Evolutionary conservation across 2,329 filamentous ascomycete genomes (phyloP), one percentile per base, ranked within the genome.

Genomic region (Orbilia quercus): DNA sequence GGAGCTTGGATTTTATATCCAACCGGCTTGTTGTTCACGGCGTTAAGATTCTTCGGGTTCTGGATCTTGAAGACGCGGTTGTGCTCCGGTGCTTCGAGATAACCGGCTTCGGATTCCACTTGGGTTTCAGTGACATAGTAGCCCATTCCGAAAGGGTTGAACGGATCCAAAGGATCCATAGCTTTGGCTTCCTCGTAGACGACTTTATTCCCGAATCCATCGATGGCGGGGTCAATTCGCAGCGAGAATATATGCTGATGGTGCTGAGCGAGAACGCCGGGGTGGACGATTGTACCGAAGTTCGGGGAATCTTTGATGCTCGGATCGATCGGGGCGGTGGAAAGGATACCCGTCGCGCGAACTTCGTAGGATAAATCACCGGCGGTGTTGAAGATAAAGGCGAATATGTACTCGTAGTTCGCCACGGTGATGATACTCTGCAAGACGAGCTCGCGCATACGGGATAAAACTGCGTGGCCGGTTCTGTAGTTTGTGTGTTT

Each of bases 181-280:
- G 88, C 80, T 58, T 87, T 84, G 1, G 85, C 85, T 77, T 88
- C 86, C 65, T 85, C 82, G 77, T 89, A 85, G 64, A 85, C 82
- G 25, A 87, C 79, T 0, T 83, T 81, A 77, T 88, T 87, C 22
- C 81, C 80, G 72, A 83, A 83, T 0, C 87, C 87, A 69, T 86
- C 86, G 53, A 88, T 81, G 75, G 85, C 85, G n/a, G 87, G 87
- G 77, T 89, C 87, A 11, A 89, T 82, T 7, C 87, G 85, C 3
- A 89, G 82, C 2, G 85, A 88, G 81, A 93, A 91, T 79, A 92
- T 90, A 80, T 92, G 90, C 78, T 93, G 90, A 78, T 92, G 90
- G 80, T 90, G 87, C 0, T 84, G 82, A 1, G 88, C 89, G 34
- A 91, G 85, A 14, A 89, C 88, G 45, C 89, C 88, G 0, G 88